Base-by-base conservation (phyloP, 768 basidiomycete species). In the Xerocomellus chrysenteron region DNA sequence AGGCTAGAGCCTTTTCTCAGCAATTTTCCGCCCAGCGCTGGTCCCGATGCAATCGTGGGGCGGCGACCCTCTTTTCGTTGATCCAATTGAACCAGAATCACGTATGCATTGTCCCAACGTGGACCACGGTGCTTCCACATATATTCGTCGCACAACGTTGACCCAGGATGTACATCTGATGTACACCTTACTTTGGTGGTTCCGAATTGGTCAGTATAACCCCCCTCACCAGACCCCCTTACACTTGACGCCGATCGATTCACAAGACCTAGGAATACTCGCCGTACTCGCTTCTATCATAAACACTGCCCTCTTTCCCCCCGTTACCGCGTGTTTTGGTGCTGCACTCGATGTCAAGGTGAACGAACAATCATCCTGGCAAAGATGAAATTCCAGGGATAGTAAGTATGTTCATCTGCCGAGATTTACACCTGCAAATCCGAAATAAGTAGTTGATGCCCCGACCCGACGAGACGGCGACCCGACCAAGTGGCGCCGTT, bases 321-420 rank as follows among this genome's bases (percentile, higher is more conserved):
- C 17, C 24, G 35, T 21, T 16, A 28, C 63, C 26, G 3, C 47
- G 8, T 33, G 19, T 24, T 36, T 32, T 35, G 19, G 39, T n/a
- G 13, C 39, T 16, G 47, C 9, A 6, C 45, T 41, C 16, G 36
- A 59, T 17, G 57, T 45, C 49, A 24, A 36, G 37, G 10, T 28
- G 35, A 8, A 45, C 10, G 28, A 16, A 41, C 14, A 24, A 46
- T 28, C 16, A 2, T 48, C 21, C 17, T 17, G 10, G 24, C 26
- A 32, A 40, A 3, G n/a, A 46, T n/a, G 17, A 43, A 21, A 48
- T 12, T 43, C 56, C 47, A 46, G 30, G 44, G 52, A 55, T 42
- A 50, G 52, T 28, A 47, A 53, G 63, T 53, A 50, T 24, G 42
- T 36, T 55, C 41, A 42, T 44, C 47, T 45, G 5, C 48, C 44